Conservation (phyloP, 306 rosid species). For the Dalbergia cochinchinensis region DNA sequence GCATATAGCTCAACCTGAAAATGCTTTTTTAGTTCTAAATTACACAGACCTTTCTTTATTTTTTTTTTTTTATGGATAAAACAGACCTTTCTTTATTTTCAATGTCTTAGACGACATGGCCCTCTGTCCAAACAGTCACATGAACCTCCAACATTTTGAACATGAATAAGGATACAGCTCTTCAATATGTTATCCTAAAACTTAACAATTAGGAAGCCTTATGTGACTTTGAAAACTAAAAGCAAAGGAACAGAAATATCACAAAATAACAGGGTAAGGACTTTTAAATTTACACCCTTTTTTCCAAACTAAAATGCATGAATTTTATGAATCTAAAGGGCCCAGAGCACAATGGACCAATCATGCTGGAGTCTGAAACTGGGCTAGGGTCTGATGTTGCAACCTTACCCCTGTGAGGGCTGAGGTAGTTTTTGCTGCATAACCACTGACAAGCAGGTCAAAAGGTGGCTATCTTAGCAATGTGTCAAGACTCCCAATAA, state of each 20-base stretch:
- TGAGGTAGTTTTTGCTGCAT: neutral
- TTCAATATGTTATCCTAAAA: slow-evolving; percentile 15
- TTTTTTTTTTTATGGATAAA: no score
- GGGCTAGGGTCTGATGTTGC: neutral
- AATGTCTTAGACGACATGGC: slow-evolving; percentile 1
- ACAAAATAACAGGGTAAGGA: slow-evolving; percentile 1
- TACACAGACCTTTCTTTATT: neutral
- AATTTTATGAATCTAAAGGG: slow-evolving; percentile 28
- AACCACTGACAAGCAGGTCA: no score
- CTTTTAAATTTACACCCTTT: neutral
- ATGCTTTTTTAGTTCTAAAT: neutral
- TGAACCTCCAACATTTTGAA: slow-evolving; percentile 11
- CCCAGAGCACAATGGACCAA: slow-evolving; percentile 21
- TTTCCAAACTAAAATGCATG: neutral
- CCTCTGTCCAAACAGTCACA: neutral
- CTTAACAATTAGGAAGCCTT: slow-evolving; percentile 4
- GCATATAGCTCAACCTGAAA: slow-evolving; percentile 18
- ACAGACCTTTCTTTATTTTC: neutral
- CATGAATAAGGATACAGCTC: slow-evolving; percentile 7
- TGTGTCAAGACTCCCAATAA: neutral
- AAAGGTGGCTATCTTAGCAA: slow-evolving; percentile 9
- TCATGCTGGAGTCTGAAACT: neutral
- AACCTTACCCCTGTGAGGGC: no score
- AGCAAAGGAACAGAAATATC: slow-evolving; percentile 5
- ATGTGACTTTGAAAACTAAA: slow-evolving; percentile 22